Evolutionary conservation across 805 yeast genomes (phyloP).

Genomic region (Kurtzmaniella fragi): DNA sequence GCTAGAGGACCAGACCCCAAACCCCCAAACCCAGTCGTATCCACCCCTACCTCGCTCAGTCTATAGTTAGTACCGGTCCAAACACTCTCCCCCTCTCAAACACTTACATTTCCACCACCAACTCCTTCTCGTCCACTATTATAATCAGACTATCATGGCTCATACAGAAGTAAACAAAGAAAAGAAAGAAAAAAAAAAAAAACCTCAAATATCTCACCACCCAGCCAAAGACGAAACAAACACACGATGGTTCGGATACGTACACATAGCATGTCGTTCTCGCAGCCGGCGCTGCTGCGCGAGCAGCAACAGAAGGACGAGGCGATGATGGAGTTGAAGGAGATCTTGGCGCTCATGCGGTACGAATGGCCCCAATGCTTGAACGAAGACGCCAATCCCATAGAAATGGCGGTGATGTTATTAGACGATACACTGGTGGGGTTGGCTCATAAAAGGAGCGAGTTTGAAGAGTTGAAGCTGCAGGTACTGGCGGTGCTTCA

Average conservation of each 20-base stretch:
- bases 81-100: not conserved
- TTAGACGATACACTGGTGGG: conserved; percentile 91
- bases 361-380: conserved; percentile 43
- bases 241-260: conserved; percentile 15
- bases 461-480: conserved; percentile 58
- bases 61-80: conserved; percentile 1
- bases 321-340: conserved; percentile 30
- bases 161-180: too few species aligned
- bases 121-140: too few species aligned
- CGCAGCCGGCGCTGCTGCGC: conserved; percentile 4
- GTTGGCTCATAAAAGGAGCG: conserved; percentile 64
- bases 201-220: not conserved
- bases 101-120: too few species aligned
- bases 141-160: too few species aligned
- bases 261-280: conserved; percentile 18
- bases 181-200: not conserved
- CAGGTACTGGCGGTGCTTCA: conserved; percentile 56
- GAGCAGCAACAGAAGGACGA: conserved; percentile 15
- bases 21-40: too few species aligned
- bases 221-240: not conserved
- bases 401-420: conserved; percentile 78
- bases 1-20: too few species aligned
- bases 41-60: too few species aligned
- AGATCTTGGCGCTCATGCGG: conserved; percentile 28
- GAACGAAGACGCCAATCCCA: conserved; percentile 56